A percentile compares a stretch with the other conserved stretches of the same genome.
Conservation (phyloP, 2,329 filamentous ascomycete species). For the Clonostachys byssicola region DNA sequence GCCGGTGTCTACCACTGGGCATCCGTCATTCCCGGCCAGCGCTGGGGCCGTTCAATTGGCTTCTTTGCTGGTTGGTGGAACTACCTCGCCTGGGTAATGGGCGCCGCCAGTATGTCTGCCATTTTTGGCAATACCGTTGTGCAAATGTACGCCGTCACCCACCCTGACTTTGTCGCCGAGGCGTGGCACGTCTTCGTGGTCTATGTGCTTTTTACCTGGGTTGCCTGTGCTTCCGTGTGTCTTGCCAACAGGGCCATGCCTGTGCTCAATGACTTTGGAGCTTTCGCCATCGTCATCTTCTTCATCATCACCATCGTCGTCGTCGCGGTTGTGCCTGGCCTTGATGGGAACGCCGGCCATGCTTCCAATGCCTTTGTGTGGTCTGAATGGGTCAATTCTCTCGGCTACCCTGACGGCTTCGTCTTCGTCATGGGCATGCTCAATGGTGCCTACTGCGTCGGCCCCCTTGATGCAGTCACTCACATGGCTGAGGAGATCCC, state of each 20-base stretch:
- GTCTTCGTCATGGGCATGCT: constrained; percentile 35
- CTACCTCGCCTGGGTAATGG: constrained; percentile 33
- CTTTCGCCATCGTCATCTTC: constrained; percentile 43
- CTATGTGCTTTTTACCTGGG: constrained; percentile 33
- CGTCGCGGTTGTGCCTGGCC: constrained; percentile 45
- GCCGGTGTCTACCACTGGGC: constrained; percentile 61
- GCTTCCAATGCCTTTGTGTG: constrained; percentile 31
- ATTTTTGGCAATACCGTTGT: constrained; percentile 35
- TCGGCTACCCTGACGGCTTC: constrained; percentile 34
- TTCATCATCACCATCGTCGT: constrained; percentile 52
- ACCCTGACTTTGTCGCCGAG: constrained; percentile 25
- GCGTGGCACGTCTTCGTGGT: constrained; percentile 38
- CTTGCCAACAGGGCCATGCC: constrained; percentile 51
- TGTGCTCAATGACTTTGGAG: constrained; percentile 46
- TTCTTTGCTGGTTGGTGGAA: constrained; percentile 43
- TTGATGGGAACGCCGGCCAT: constrained; percentile 16
- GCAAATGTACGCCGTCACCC: constrained; percentile 37
- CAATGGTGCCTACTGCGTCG: constrained; percentile 68
- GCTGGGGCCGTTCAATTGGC: constrained; percentile 43
- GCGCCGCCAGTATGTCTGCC: constrained; percentile 30
- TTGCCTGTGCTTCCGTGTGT: constrained; percentile 33
- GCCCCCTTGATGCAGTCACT: constrained; percentile 60
- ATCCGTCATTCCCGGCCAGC: constrained; percentile 46
- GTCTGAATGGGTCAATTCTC: constrained; percentile 28
- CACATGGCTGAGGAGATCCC: constrained; percentile 65